Evolutionary conservation across 129 eudicot species (phyloP).

Genomic region (Chrysanthemum lavandulifolium): DNA sequence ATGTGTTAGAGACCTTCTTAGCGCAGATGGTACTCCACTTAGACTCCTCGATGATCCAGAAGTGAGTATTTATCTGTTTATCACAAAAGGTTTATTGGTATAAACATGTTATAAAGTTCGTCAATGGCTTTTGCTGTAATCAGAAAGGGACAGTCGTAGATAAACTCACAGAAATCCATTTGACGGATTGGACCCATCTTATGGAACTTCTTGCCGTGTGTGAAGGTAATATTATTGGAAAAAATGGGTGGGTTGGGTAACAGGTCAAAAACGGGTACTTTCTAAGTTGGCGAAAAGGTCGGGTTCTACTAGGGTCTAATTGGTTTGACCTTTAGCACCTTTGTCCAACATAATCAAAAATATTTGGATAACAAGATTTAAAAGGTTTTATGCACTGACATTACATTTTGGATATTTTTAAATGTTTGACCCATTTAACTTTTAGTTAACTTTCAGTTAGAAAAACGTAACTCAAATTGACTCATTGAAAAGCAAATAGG

Average conservation of each 20-base stretch:
- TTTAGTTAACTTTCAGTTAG: background rate
- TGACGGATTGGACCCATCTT: conserved; percentile 62
- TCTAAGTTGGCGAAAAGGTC: too few species aligned
- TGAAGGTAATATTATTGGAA: conserved; percentile 54
- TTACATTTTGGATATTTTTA: background rate
- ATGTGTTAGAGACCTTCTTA: conserved; percentile 85
- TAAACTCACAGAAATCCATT: conserved; percentile 73
- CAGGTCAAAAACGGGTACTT: background rate
- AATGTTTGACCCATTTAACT: background rate
- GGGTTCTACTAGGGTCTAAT: too few species aligned
- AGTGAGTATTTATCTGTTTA: conserved; percentile 39
- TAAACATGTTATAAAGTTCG: background rate
- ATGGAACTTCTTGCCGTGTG: conserved; percentile 71
- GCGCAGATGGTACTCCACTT: conserved; percentile 62
- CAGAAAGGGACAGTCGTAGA: conserved; percentile 96
- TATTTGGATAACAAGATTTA: background rate
- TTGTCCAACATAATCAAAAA: background rate
- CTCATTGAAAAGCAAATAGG: background rate
- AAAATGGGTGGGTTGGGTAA: conserved; percentile 1
- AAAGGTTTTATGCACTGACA: background rate
- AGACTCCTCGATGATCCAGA: conserved; percentile 97
- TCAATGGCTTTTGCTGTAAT: conserved; percentile 6
- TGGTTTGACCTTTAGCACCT: background rate
- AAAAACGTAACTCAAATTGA: background rate
- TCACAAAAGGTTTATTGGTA: background rate